Percentiles rank a stretch among this genome's conserved stretches.
Evolutionary conservation across 495 filamentous ascomycete species (phyloP).

Genomic region (Aspergillus mulundensis): DNA sequence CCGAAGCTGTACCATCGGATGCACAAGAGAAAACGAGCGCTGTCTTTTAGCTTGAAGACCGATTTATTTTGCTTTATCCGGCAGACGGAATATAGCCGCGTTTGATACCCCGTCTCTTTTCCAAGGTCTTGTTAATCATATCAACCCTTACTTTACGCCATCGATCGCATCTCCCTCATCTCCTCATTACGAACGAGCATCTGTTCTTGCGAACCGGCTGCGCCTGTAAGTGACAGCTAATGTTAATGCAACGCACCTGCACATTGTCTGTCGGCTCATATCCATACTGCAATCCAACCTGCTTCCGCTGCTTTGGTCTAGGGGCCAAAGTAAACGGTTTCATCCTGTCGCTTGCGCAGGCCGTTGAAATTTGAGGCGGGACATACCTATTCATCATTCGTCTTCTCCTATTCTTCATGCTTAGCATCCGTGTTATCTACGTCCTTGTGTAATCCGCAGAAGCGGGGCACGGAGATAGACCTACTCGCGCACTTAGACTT

Average conservation of each 20-base stretch:
- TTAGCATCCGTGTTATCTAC: not conserved
- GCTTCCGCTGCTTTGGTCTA: not conserved
- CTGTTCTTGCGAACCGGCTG: not conserved
- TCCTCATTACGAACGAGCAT: not conserved
- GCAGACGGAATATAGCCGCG: constrained; percentile 26
- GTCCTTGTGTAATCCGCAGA: not conserved
- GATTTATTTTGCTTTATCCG: constrained; percentile 17
- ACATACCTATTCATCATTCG: not conserved
- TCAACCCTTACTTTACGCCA: not conserved
- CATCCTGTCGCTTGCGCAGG: not conserved
- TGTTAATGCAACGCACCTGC: not conserved
- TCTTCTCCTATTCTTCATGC: not conserved
- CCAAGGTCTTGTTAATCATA: constrained; percentile 10
- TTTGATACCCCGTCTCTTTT: constrained; percentile 37
- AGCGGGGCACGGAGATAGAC: not conserved
- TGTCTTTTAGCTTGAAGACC: constrained; percentile 22
- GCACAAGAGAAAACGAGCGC: not conserved
- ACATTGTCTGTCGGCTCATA: not conserved
- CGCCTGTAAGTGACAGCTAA: not conserved
- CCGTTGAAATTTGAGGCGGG: not conserved
- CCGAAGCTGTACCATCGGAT: not conserved
- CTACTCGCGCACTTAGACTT: not conserved
- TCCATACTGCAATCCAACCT: not conserved
- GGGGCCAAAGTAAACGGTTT: not conserved
- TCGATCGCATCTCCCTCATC: not conserved